These are phyloP conservation scores for Chaetomium tenue DNA, from an alignment of 495 filamentous ascomycete species.

Conservation along the genomic window DNA sequence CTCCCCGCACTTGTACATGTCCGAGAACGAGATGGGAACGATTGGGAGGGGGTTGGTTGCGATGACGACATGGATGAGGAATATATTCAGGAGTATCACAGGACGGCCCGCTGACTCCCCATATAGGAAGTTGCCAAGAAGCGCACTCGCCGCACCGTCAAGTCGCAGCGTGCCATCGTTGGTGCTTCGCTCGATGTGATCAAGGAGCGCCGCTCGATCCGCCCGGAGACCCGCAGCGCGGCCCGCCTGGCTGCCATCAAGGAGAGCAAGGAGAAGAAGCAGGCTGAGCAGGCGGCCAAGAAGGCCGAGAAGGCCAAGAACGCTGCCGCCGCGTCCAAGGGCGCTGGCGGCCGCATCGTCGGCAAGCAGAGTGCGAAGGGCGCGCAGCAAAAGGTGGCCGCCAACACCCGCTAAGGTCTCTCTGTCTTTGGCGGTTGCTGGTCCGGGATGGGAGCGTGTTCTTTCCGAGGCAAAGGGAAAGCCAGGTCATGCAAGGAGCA, in stretches of 20 bases:
- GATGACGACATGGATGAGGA: constrained; percentile 15
- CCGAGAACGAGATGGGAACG: constrained; percentile 1
- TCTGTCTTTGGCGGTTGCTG: constrained; percentile 23
- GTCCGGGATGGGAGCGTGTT: constrained; percentile 22
- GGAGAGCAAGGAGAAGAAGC: constrained; percentile 96
- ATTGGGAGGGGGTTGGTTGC: not conserved
- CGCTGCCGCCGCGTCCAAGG: constrained; percentile 70
- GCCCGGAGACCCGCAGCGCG: constrained; percentile 91
- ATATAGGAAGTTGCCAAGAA: constrained; percentile 98
- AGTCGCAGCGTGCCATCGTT: constrained; percentile 97
- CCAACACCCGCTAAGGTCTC: constrained; percentile 75
- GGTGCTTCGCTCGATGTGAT: constrained; percentile 98
- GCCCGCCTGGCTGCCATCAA: constrained; percentile 89
- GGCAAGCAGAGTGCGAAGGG: constrained; percentile 98
- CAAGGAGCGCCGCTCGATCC: constrained; percentile 93
- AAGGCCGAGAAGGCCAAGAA: constrained; percentile 99
- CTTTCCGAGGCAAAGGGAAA: constrained; percentile 19
- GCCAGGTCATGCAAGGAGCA: constrained; percentile 25
- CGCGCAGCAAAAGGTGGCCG: constrained; percentile 76
- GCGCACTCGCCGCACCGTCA: constrained; percentile 96
- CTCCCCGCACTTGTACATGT: constrained; percentile 3
- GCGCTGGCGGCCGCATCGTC: constrained; percentile 65
- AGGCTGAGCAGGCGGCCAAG: constrained; percentile 80
- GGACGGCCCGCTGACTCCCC: constrained; percentile 45
- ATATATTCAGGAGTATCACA: not conserved